phyloP scores from a whole-genome alignment of 306 rosid species.

The Glycine latifolia region DNA sequence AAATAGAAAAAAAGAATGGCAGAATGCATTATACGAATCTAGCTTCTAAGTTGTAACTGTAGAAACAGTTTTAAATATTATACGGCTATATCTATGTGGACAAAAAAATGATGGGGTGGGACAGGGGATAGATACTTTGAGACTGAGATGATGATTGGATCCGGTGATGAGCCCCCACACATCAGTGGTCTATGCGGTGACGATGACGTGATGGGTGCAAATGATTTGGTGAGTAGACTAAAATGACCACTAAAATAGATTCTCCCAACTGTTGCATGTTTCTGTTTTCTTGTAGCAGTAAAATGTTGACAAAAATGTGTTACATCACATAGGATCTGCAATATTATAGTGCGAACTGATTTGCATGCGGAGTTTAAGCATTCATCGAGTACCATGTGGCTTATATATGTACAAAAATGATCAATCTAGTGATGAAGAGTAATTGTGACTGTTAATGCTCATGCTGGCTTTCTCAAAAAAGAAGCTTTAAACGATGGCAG shows the following conservation, averaged over 20 bases:
- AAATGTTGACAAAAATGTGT: constrained; percentile 20
- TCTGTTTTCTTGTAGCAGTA: constrained; percentile 36
- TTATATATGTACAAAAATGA: background rate
- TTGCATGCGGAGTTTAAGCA: constrained; percentile 61
- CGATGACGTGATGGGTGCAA: constrained; percentile 52
- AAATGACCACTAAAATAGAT: constrained; percentile 35
- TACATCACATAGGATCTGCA: constrained; percentile 34
- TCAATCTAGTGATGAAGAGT: constrained; percentile 36
- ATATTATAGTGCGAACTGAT: constrained; percentile 30
- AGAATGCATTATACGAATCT: background rate
- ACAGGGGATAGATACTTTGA: background rate
- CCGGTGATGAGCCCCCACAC: constrained; percentile 35
- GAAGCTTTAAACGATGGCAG: constrained; percentile 44
- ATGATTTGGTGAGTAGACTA: constrained; percentile 62
- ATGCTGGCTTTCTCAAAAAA: constrained; percentile 48
- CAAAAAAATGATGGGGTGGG: constrained; percentile 26
- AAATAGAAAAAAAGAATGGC: too few relatives aligned
- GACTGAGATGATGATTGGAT: constrained; percentile 48
- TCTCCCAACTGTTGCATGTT: constrained; percentile 26
- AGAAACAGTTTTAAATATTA: background rate
- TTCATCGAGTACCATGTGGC: constrained; percentile 44
- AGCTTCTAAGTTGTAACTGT: background rate
- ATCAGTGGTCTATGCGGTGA: constrained; percentile 51
- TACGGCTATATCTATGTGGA: background rate
- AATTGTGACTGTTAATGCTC: constrained; percentile 51